Conservation (phyloP, 345 rosid species). For the Psidium guajava region DNA sequence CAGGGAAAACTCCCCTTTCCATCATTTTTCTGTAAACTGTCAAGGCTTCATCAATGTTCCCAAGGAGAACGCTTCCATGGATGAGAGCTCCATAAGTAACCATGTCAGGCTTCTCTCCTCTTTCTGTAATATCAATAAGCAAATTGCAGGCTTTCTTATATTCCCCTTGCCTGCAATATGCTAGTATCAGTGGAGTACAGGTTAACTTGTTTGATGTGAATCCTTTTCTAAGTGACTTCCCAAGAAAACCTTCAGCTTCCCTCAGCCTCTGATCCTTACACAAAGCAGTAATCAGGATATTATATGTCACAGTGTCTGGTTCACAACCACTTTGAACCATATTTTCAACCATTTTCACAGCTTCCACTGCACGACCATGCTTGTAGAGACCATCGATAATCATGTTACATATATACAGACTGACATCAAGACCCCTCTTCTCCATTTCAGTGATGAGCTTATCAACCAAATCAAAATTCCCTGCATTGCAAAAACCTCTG, state of each 20-base stretch:
- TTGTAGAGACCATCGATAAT: slow-evolving; percentile 46
- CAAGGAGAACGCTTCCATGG: slow-evolving; percentile 55
- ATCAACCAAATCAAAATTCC: slow-evolving; percentile 42
- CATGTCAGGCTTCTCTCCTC: slow-evolving; percentile 61
- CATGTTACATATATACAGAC: slow-evolving; percentile 36
- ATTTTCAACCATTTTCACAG: slow-evolving; percentile 31
- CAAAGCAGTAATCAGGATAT: slow-evolving; percentile 40
- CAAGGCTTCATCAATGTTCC: slow-evolving; percentile 63
- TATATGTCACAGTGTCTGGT: slow-evolving; percentile 64
- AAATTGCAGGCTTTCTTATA: slow-evolving; percentile 39
- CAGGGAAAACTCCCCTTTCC: slow-evolving; percentile 59
- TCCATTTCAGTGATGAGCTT: slow-evolving; percentile 56
- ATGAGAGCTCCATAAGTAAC: slow-evolving; percentile 65
- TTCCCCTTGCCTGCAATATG: slow-evolving; percentile 36
- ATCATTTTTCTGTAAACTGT: slow-evolving; percentile 37
- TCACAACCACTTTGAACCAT: slow-evolving; percentile 41
- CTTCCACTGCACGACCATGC: slow-evolving; percentile 30
- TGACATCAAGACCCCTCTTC: slow-evolving; percentile 38
- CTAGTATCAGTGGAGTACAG: slow-evolving; percentile 55
- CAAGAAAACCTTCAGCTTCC: slow-evolving; percentile 50
- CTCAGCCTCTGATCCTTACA: slow-evolving; percentile 41
- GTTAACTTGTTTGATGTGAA: slow-evolving; percentile 32
- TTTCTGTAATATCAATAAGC: slow-evolving; percentile 58
- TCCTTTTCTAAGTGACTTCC: slow-evolving; percentile 41
- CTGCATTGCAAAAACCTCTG: slow-evolving; percentile 48